Base-by-base conservation (phyloP, 306 rosid species). In the Lathyrus tuberosus region DNA sequence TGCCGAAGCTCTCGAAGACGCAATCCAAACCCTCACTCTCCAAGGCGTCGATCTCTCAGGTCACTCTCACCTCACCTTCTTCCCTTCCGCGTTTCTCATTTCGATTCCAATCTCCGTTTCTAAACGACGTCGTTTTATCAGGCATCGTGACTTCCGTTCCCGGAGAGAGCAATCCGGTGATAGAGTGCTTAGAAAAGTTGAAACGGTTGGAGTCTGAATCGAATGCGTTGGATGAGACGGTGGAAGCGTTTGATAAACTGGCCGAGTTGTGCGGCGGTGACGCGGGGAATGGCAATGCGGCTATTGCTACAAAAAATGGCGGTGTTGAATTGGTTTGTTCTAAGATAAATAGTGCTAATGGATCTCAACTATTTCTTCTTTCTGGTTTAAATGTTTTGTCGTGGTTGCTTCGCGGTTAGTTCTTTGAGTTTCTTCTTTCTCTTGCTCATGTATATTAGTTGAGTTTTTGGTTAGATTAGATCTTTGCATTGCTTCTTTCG, bases 11-110 rank as follows among this genome's bases (percentile, higher is more conserved):
- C 89, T 94, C 53, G 73, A 82, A 53, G 99, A 94, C 75, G 97
- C 99, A 61, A 81, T 88, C 51, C 76, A 94, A 80, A 84, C 96
- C 64, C 80, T 90, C 42, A 81, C 86, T 47, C 96, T 94, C 64
- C 98, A 94, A 84, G 95, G 92, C 86, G 98, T 94, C 67, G 92
- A 94, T 87, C 95, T 94, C 81, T 83, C 92, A 14, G 96, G 98
- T 93, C 8, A 22, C 15, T 0, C 58, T 18, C 42, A 17, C 61
- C n/a, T 6, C 61, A 22, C 10, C 40, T 35, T 35, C 65, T 28
- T 18, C 77, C 46, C 28, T 64, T 60, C 38, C 35, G 1, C 10
- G 0, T 41, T 41, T 11, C 52, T 10, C 22, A 12, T 26, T n/a
- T 22, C 10, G 10, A 20, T 61, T 33, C 44, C 2, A 62, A 62